Percentiles rank a stretch among this genome's conserved stretches.
These are phyloP conservation scores for Melampsora allii-populina DNA, from an alignment of 1,284 basidiomycete species.

Conservation along the genomic window DNA sequence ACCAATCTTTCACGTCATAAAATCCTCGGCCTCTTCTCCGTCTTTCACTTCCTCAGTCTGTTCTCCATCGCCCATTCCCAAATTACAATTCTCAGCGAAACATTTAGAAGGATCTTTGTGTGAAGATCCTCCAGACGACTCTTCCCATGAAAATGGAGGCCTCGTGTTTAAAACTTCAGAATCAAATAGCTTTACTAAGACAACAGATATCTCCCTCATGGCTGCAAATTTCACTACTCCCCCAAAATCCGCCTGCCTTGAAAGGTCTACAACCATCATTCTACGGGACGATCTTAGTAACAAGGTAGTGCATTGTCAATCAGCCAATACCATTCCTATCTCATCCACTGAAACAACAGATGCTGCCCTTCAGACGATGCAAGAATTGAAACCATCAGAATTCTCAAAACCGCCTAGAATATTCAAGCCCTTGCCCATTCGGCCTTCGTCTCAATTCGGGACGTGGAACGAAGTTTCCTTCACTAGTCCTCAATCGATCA, in stretches of 20 bases:
- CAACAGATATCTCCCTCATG: not conserved
- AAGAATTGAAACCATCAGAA: not conserved
- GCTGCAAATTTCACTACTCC: not conserved
- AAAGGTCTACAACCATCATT: not conserved
- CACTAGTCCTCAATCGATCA: conserved; percentile 42
- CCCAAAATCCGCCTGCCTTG: not conserved
- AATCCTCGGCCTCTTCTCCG: not conserved
- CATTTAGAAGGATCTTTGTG: no score
- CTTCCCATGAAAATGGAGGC: no score
- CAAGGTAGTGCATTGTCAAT: no score
- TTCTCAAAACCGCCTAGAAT: not conserved
- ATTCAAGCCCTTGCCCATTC: conserved; percentile 3
- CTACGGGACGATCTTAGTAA: no score
- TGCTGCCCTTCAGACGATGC: not conserved
- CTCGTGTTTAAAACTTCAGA: no score
- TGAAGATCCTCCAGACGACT: no score
- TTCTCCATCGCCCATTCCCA: not conserved
- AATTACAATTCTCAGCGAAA: not conserved
- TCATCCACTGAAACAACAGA: not conserved
- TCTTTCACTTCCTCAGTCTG: not conserved
- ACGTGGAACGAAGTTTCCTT: conserved; percentile 44
- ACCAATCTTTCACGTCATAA: not conserved
- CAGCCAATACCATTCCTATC: not conserved
- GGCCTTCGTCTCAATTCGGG: conserved; percentile 22
- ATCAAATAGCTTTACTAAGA: no score